Percentiles rank a stretch among this genome's conserved stretches.
Conservation (phyloP, 768 basidiomycete species). For the Mycena belliarum region DNA sequence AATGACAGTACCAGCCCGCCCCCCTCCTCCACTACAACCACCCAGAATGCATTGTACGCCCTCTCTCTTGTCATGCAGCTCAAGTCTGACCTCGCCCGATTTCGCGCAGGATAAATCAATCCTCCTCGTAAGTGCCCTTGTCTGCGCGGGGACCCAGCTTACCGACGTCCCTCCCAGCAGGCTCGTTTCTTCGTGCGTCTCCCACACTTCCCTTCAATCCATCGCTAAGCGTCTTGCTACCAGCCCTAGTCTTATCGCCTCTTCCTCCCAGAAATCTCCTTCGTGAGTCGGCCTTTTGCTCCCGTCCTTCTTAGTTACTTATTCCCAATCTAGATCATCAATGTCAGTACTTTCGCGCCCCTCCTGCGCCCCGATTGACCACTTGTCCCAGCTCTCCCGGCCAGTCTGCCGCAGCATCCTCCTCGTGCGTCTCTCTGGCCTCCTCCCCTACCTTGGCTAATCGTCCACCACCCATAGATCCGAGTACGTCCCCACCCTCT, state of each 20-base stretch:
- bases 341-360: too few species aligned
- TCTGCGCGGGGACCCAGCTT: neutral
- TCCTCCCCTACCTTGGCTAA: neutral
- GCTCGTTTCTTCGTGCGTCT: neutral
- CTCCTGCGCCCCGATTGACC: too few species aligned
- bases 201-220: neutral
- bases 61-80: neutral
- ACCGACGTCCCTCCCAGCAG: neutral
- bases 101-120: neutral
- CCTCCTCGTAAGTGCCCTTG: slow-evolving; percentile 1
- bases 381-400: neutral
- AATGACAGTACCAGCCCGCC: neutral
- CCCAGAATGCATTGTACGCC: neutral
- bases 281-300: too few species aligned
- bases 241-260: too few species aligned
- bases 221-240: too few species aligned
- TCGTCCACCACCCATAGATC: neutral
- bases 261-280: too few species aligned
- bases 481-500: too few species aligned
- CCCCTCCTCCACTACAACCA: neutral
- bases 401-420: neutral
- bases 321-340: too few species aligned
- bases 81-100: neutral
- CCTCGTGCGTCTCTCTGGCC: neutral
- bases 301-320: too few species aligned